Base-by-base conservation (phyloP, 1,284 basidiomycete species). In the Apiotrichum siamense region DNA sequence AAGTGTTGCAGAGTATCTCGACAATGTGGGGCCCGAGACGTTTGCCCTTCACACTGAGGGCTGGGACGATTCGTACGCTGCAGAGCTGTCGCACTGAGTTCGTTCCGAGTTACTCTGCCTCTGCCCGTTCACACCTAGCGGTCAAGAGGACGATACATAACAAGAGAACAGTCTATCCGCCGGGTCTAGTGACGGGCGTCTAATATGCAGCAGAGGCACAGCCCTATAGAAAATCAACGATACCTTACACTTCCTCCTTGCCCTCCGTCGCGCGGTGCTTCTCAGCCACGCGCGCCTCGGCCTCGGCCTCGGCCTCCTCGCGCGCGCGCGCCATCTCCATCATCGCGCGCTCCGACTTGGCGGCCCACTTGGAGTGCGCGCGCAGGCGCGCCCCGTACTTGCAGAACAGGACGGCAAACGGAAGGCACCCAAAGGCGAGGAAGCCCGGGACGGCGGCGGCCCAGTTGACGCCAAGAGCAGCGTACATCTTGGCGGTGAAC, bases 391-490 rank as follows among this genome's bases (percentile, higher is more conserved):
- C 71, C 2, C 63, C 63, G 33, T 62, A 60, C 21, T 51, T 23
- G 21, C 31, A 18, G 9, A 55, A 32, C 10, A 55, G 24, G 38
- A 77, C 75, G 0, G 79, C 78, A 43, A 77, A 66, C 13, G 84
- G 84, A 53, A 77, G 77, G 62, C 82, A 84, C 1, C 72, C 72
- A 3, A 81, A 64, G 4, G 80, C 74, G 29, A 85, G 60, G 61
- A 79, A 79, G 11, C 78, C 83, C 57, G 85, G 81, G 18, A 86
- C 41, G 13, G 59, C 54, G 11, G 50, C 50, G n/a, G 80, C 82
- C 82, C 83, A 83, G 46, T 78, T 66, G 44, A 80, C 79, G 3
- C 82, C 82, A 6, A 85, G 76, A 1, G 68, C 69, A 12, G 66
- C 60, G 62, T 82, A 84, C 77, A 85, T 79, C 31, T 76, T 59